phyloP scores from a whole-genome alignment of 352 stramenopile species.

The Globisporangium canariense region DNA sequence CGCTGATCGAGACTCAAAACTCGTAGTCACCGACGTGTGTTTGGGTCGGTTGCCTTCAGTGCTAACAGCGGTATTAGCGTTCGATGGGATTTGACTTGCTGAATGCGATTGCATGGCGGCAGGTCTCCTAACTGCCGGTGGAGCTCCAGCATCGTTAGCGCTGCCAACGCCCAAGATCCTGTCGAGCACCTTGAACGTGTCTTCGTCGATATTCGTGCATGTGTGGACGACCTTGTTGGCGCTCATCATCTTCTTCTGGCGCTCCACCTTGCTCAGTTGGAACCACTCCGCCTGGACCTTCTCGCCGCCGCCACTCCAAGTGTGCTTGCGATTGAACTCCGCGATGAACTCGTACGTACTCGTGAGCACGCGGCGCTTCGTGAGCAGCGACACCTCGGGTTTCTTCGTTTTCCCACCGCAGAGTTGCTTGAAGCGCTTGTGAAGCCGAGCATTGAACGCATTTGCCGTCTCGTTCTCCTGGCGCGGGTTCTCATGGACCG shows the following conservation, averaged over 20 bases:
- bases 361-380: conserved; percentile 13
- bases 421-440: conserved; percentile 13
- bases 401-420: conserved; percentile 11
- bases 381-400: conserved; percentile 13
- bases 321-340: conserved; percentile 6
- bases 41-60: not conserved
- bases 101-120: not conserved
- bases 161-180: not conserved
- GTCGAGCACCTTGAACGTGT: conserved; percentile 2
- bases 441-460: conserved; percentile 8
- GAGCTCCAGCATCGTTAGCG: not conserved
- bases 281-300: conserved; percentile 11
- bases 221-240: conserved; percentile 6
- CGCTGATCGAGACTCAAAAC: not conserved
- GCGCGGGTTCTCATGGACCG: conserved; percentile 1
- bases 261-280: conserved; percentile 1
- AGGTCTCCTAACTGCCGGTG: not conserved
- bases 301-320: not conserved
- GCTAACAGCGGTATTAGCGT: not conserved
- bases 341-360: conserved; percentile 17
- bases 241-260: conserved; percentile 5
- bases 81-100: not conserved
- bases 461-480: conserved; percentile 1
- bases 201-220: conserved; percentile 10
- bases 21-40: not conserved